Base-by-base conservation (phyloP, 1,284 basidiomycete genomes). In the Xerocomus amazonicus region DNA sequence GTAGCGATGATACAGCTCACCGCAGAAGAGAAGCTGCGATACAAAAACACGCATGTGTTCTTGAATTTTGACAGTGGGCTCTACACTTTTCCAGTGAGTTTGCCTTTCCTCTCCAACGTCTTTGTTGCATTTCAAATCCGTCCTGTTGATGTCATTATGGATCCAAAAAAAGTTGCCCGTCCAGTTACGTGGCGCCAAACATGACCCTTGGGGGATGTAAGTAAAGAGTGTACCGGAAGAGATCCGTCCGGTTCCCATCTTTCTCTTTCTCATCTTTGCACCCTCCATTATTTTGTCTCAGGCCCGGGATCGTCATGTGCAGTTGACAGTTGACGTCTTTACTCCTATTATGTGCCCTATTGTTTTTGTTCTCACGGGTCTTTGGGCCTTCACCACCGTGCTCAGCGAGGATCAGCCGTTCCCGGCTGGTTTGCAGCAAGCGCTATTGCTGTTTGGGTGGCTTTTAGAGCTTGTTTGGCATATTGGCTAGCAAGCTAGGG, bases 1-100 rank as follows among this genome's bases (percentile, higher is more conserved):
- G 69, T 95, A 23, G 85, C 81, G 1, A 87, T 80, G 59, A 73
- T 97, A 33, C 83, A 90, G 58, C 77, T 97, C 14, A 80, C 77
- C 0, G 66, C 74, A 14, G 80, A 88, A 59, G 90, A 95, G 65
- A 80, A 77, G 1, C 70, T 75, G 12, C 54, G 59, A 3, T 92
- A 93, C 66, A 70, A 72, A 37, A 64, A 77, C 6, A 75, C 76
- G 45, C 91, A 92, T 2, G 86, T 95, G 5, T 74, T 90, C 26
- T 65, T 92, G 49, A 79, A 92, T 66, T 85, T 85, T 51, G 66
- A 71, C 9, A 73, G 79, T 23, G 86, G 82, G 6, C 87, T 89
- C 60, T 92, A 91, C 66, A 66, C 80, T 26, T 88, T 92, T 63
- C 90, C 90, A 1, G 90, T 91, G 59, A 61, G 81, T 67, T 26